Evolutionary conservation across 1,284 basidiomycete genomes (phyloP).

Genomic region (Tremellales sp.): DNA sequence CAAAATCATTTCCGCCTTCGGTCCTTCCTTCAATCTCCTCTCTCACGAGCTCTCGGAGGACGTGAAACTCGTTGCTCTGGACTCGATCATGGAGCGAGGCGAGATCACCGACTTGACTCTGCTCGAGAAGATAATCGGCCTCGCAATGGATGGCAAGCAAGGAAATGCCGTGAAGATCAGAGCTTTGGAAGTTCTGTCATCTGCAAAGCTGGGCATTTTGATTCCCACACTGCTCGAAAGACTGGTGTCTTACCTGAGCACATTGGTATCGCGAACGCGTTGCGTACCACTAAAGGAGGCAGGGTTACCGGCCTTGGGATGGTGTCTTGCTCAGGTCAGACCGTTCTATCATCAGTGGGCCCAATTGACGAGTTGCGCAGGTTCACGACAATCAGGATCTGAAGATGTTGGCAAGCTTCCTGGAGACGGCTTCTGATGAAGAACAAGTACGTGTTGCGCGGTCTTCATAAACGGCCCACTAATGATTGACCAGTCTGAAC

Average conservation of each 20-base stretch:
- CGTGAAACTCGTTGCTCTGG: slow-evolving; percentile 6
- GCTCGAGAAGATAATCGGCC: slow-evolving; percentile 4
- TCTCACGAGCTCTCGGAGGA: slow-evolving; percentile 4
- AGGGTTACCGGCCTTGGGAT: slow-evolving; percentile 28
- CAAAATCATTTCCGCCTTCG: not conserved
- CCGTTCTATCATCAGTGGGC: not conserved
- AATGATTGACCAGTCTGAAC: slow-evolving; percentile 25
- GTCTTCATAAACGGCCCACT: not conserved
- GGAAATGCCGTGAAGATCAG: slow-evolving; percentile 6
- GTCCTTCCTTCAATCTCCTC: slow-evolving; percentile 5
- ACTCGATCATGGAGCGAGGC: slow-evolving; percentile 1
- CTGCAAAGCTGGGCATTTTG: too few relatives aligned
- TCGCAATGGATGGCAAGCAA: slow-evolving; percentile 4
- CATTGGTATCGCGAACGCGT: slow-evolving; percentile 1
- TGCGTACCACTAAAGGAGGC: slow-evolving; percentile 41
- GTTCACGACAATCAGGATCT: not conserved
- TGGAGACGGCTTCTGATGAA: slow-evolving; percentile 12
- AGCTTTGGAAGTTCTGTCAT: slow-evolving; percentile 14
- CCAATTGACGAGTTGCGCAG: not conserved
- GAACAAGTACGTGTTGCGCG: slow-evolving; percentile 14
- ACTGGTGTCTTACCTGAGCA: not conserved
- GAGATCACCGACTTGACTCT: not conserved
- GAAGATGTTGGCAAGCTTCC: not conserved
- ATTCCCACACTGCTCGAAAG: slow-evolving; percentile 4
- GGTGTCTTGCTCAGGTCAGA: slow-evolving; percentile 17